A percentile compares a stretch with the other conserved stretches of the same genome.
These are phyloP conservation scores for Penicillium psychrofluorescens DNA, from an alignment of 495 filamentous ascomycete genomes.

Conservation along the genomic window DNA sequence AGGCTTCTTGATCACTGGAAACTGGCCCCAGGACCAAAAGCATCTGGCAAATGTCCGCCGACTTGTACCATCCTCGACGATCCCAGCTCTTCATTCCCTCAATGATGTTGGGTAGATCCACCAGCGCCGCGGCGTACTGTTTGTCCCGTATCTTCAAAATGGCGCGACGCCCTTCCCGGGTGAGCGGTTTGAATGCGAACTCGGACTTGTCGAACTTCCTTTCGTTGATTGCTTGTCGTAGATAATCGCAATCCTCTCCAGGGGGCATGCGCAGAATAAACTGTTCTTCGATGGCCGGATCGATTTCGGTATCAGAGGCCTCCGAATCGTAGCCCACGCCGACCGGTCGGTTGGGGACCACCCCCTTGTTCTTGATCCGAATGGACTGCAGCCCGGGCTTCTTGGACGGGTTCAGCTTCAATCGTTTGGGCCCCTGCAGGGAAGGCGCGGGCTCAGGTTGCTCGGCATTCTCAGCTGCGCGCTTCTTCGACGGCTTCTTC, in stretches of 20 bases:
- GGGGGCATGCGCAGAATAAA: constrained; percentile 85
- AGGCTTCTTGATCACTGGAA: constrained; percentile 63
- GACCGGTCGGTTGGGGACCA: constrained; percentile 51
- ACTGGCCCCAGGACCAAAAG: constrained; percentile 71
- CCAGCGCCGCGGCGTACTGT: constrained; percentile 71
- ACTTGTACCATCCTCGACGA: constrained; percentile 84
- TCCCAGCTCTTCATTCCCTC: constrained; percentile 98
- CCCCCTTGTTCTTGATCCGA: constrained; percentile 52
- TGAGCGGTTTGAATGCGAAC: constrained; percentile 72
- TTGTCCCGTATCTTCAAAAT: constrained; percentile 61
- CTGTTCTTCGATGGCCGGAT: constrained; percentile 81
- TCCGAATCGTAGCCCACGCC: constrained; percentile 98
- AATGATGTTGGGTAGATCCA: constrained; percentile 86
- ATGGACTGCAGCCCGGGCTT: constrained; percentile 38
- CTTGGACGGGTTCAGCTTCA: constrained; percentile 39
- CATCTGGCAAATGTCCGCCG: constrained; percentile 93
- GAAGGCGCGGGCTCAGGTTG: constrained; percentile 17
- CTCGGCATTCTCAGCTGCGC: constrained; percentile 26
- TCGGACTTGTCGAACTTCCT: constrained; percentile 62
- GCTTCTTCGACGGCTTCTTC: constrained; percentile 44
- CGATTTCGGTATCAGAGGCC: constrained; percentile 78
- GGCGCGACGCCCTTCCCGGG: constrained; percentile 64
- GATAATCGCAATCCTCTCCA: constrained; percentile 74
- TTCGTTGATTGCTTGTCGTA: constrained; percentile 63
- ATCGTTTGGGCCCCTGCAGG: constrained; percentile 31